These are phyloP conservation scores for Botrytis squamosa DNA, from an alignment of 2,329 filamentous ascomycete species.

Conservation along the genomic window DNA sequence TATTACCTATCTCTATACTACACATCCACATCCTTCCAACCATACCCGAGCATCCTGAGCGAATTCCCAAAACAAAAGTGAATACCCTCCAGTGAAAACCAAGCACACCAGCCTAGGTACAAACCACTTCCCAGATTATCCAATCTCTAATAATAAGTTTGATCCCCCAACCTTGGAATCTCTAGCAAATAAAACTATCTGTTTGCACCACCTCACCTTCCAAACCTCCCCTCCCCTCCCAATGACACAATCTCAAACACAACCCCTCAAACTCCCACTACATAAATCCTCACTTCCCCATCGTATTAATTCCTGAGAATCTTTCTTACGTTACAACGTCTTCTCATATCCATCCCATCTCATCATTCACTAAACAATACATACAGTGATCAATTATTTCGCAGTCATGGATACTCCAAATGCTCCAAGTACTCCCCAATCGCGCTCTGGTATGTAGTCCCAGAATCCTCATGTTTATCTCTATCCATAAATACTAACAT, in stretches of 20 bases:
- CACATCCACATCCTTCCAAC: neutral
- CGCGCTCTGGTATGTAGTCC: neutral
- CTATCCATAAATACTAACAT: neutral
- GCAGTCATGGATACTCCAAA: neutral
- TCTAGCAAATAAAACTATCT: neutral
- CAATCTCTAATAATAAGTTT: neutral
- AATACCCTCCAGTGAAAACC: neutral
- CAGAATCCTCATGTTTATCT: neutral
- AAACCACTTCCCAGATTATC: neutral
- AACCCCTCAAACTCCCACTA: neutral
- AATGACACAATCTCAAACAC: too few relatives aligned
- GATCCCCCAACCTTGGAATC: neutral
- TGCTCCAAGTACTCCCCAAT: neutral
- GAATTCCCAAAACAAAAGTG: neutral
- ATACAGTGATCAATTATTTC: neutral
- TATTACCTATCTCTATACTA: neutral
- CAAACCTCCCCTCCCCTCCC: too few relatives aligned
- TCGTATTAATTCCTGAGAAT: neutral
- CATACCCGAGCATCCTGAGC: neutral
- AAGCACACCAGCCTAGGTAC: neutral
- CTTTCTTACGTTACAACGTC: neutral
- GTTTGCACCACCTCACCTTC: neutral
- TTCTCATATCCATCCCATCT: neutral
- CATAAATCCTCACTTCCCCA: fast-evolving
- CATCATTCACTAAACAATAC: neutral